Conservation (phyloP, 2,329 filamentous ascomycete species). For the Canariomyces notabilis region DNA sequence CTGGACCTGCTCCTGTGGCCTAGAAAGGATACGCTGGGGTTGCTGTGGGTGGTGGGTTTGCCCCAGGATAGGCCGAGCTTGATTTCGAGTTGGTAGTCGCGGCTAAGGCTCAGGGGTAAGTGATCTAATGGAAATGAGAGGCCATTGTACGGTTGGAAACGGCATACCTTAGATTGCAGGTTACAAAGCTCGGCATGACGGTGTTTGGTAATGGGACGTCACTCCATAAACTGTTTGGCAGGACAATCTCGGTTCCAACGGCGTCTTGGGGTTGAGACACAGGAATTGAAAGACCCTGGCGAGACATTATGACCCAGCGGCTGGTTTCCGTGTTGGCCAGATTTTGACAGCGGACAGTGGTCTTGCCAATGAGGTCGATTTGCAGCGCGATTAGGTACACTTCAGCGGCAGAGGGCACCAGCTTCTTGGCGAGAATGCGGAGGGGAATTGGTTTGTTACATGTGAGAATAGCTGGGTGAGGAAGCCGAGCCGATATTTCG, state of each 20-base stretch:
- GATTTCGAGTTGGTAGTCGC: conserved; percentile 79
- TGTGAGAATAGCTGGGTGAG: conserved; percentile 81
- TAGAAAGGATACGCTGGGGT: conserved; percentile 18
- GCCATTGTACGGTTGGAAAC: background rate
- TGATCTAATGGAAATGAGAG: background rate
- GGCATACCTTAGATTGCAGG: conserved; percentile 69
- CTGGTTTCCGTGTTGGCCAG: conserved; percentile 64
- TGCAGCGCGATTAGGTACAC: conserved; percentile 75
- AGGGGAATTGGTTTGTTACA: conserved; percentile 83
- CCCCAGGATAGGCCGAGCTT: conserved; percentile 74
- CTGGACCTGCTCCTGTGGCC: conserved; percentile 32
- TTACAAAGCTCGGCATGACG: conserved; percentile 78
- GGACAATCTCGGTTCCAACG: conserved; percentile 60
- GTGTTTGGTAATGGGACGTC: conserved; percentile 71
- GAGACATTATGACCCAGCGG: conserved; percentile 70
- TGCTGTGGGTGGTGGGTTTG: conserved; percentile 37
- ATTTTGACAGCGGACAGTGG: conserved; percentile 73
- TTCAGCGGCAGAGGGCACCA: conserved; percentile 62
- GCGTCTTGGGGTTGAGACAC: conserved; percentile 57
- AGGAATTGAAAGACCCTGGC: conserved; percentile 65
- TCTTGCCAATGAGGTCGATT: conserved; percentile 75
- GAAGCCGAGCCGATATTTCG: conserved; percentile 72
- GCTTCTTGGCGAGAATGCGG: conserved; percentile 71
- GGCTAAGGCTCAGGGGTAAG: conserved; percentile 33
- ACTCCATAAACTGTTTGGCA: conserved; percentile 71